Base-by-base conservation (phyloP, 2,329 filamentous ascomycete species). In the Pestalotiopsis sp. region DNA sequence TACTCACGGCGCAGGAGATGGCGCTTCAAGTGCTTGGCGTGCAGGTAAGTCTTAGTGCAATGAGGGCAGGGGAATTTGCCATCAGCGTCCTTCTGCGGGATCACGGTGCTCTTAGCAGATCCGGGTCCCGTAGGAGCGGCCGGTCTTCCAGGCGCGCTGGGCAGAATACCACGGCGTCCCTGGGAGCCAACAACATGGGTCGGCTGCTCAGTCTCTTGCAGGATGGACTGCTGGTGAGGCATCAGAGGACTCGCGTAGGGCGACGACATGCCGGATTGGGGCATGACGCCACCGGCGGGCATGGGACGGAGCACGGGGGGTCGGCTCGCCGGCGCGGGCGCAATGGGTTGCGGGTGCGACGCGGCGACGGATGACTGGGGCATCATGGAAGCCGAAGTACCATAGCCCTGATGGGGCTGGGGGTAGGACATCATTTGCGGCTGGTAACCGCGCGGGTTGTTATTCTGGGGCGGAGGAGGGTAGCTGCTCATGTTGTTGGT, bases 61-160 rank as follows among this genome's bases (percentile, higher is more conserved):
- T 98, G 95, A 76, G 94, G 94, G 83, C 96, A 99, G 70, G 96
- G 95, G 79, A 97, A 99, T 85, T 98, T 98, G 78, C 96, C 96
- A 80, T 98, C 95, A 9, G 94, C 94, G 81, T 98, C 95, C 85
- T 98, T 98, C 75, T 94, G 92, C 17, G 95, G 94, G 72, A 97
- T 96, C 71, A 93, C 90, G 70, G 93, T 91, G 76, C 88, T 93
- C 86, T 97, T 97, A 11, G 89, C 86, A 38, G 88, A 85, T 58
- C 88, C 87, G 72, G 89, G 90, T 58, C 93, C 91, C 23, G 91
- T 85, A 39, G 93, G 90, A 31, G 94, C 93, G 67, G 93, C 90
- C 68, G 94, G 93, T 69, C 94, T 88, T 58, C 95, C 95, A 38
- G 94, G 94, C 71, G 95, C 94, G 75, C 94, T 97, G 17, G 95